Evolutionary conservation across 139 green algal genomes (phyloP), one percentile per base, ranked within the genome.

Genomic region (Volvox africanus): DNA sequence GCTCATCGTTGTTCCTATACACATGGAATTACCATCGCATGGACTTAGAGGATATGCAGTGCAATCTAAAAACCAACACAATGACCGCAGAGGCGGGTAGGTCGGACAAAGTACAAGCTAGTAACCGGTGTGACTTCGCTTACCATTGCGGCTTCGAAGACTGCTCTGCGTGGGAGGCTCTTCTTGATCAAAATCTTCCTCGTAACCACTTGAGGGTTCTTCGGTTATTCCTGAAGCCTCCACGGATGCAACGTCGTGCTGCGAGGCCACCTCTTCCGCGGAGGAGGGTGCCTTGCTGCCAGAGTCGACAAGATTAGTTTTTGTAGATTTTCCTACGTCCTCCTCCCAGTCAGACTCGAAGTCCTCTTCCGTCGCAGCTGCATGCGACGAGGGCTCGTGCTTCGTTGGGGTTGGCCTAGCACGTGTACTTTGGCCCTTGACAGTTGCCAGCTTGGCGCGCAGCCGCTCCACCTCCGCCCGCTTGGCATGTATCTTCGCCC

Each of bases 401-500:
- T 35, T 79, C 22, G 71, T 18, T 5, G 24, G 71, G 18, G 71
- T 30, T 1, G 20, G 21, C 26, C 26, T 5, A 35, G 20, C 17
- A 21, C 2, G 71, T 30, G 71, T 79, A n/a, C 26, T 18, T 18
- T 35, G 1, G 71, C 71, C 71, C 84, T 84, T 65, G 24, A 90
- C 55, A 0, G 44, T 36, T 16, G 82, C 82, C 28, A 92, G 89
- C 75, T 79, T 32, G 21, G 71, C 71, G 71, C 71, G 83, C 76
- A 92, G 82, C 50, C 32, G 16, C 32, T 75, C 89, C 0, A 92
- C 33, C 17, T n/a, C 83, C 33, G 86, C 87, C 35, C 79, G 75
- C 87, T 91, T 91, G 61, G 87, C 87, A 14, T 35, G 24, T 16
- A 91, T n/a, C 61, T 86, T 85, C 6, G 61, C 61, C 87, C 87